These are phyloP conservation scores for Heritiera fomes DNA, from an alignment of 345 rosid species.

Conservation along the genomic window DNA sequence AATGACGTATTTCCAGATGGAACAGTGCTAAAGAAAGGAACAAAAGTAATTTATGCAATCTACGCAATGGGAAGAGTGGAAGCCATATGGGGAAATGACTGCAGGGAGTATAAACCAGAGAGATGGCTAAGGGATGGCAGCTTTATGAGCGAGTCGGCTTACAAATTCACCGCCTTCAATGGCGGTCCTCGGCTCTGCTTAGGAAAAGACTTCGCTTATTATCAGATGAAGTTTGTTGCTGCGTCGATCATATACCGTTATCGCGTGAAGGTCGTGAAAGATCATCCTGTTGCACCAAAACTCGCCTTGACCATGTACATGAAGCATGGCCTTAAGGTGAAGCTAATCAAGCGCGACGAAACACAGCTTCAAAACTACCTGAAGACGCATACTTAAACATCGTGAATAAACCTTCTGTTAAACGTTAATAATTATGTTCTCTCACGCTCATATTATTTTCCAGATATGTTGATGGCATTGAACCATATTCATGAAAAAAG, in stretches of 20 bases:
- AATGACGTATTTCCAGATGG: constrained; percentile 91
- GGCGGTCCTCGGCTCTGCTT: constrained; percentile 92
- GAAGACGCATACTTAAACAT: neutral
- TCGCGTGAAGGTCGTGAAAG: constrained; percentile 52
- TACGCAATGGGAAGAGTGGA: constrained; percentile 97
- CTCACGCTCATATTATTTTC: neutral
- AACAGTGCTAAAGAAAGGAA: constrained; percentile 75
- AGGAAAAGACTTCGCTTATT: constrained; percentile 93
- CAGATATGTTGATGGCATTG: neutral
- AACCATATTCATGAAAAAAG: neutral
- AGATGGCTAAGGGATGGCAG: constrained; percentile 86
- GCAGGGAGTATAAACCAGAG: constrained; percentile 81
- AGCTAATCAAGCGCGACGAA: constrained; percentile 42
- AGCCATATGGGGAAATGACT: constrained; percentile 89
- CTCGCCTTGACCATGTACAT: constrained; percentile 93
- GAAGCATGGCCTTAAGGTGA: constrained; percentile 71
- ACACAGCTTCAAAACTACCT: constrained; percentile 31
- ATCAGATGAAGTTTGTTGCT: constrained; percentile 80
- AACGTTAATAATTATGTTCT: neutral
- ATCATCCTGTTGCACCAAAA: constrained; percentile 63
- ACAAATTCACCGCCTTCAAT: constrained; percentile 88
- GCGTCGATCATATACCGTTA: constrained; percentile 76
- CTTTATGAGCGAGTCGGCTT: constrained; percentile 84
- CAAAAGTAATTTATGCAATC: constrained; percentile 82
- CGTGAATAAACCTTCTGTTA: neutral